phyloP scores from a whole-genome alignment of 345 rosid genomes.

The Populus deltoides region DNA sequence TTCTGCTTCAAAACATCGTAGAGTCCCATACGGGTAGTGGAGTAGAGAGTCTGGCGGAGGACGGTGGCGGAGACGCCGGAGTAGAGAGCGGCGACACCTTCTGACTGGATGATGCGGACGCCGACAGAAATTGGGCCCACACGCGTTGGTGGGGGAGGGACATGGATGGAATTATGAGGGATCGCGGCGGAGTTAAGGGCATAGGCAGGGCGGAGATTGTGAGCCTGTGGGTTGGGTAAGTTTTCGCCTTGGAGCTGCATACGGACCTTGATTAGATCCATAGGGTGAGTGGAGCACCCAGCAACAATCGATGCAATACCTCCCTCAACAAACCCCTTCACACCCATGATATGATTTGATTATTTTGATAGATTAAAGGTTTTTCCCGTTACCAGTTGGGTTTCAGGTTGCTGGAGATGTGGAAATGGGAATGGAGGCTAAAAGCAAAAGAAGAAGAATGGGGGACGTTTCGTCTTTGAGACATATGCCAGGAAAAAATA shows the following conservation, averaged over 20 bases:
- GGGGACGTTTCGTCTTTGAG: constrained; percentile 69
- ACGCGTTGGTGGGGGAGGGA: constrained; percentile 26
- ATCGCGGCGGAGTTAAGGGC: constrained; percentile 47
- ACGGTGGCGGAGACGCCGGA: constrained; percentile 82
- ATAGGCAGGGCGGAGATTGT: constrained; percentile 48
- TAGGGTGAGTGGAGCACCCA: constrained; percentile 82
- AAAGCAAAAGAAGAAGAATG: constrained; percentile 66
- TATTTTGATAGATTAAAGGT: background rate
- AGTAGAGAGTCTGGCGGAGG: constrained; percentile 74
- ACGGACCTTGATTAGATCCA: constrained; percentile 78
- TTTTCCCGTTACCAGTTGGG: constrained; percentile 38
- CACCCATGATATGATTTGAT: constrained; percentile 44
- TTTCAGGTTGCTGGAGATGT: constrained; percentile 60
- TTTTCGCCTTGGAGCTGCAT: constrained; percentile 82
- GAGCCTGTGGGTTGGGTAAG: constrained; percentile 21
- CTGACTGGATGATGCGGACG: constrained; percentile 46
- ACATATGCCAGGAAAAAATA: constrained; percentile 45
- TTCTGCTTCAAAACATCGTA: constrained; percentile 63
- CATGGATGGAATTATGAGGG: constrained; percentile 28
- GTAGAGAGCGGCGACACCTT: constrained; percentile 62
- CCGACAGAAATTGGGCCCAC: constrained; percentile 61
- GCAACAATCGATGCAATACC: constrained; percentile 74
- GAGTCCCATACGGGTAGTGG: constrained; percentile 90
- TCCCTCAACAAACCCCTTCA: constrained; percentile 77
- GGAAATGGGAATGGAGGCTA: constrained; percentile 63